Conservation (phyloP, 805 yeast species). For the Suhomyces faveliae region DNA sequence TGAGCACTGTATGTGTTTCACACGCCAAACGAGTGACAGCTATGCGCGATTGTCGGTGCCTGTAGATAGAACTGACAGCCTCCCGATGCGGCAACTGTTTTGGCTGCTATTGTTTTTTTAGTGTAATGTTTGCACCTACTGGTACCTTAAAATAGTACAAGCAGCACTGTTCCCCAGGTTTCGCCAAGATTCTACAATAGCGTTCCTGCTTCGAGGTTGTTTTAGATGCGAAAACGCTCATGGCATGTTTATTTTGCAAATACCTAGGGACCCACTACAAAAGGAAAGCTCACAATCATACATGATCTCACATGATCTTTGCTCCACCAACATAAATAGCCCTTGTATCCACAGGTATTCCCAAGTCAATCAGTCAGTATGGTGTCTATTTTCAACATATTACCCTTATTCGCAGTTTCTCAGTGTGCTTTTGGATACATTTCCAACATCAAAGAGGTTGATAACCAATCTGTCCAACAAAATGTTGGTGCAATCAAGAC, state of each 20-base stretch:
- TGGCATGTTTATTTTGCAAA: neutral
- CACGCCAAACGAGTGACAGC: neutral
- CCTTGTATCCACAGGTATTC: neutral
- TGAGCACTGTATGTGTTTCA: neutral
- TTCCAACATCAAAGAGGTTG: conserved; percentile 8
- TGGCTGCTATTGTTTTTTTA: neutral
- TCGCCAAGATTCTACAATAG: neutral
- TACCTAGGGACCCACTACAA: neutral
- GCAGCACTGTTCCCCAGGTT: neutral
- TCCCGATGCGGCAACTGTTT: neutral
- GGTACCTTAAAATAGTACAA: neutral
- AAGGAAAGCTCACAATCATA: neutral
- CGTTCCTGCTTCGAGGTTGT: neutral
- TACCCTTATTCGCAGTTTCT: neutral
- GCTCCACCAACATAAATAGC: neutral
- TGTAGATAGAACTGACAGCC: neutral
- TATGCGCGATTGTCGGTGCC: neutral
- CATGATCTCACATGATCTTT: neutral
- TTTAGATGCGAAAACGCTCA: neutral
- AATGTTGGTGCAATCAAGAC: conserved; percentile 8
- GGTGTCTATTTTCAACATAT: neutral
- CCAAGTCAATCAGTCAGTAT: neutral
- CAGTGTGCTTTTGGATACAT: conserved; percentile 2
- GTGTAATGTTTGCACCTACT: neutral
- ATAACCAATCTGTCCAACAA: neutral